Evolutionary conservation across 768 basidiomycete species (phyloP).

Genomic region (Phlebiopsis gigantea): DNA sequence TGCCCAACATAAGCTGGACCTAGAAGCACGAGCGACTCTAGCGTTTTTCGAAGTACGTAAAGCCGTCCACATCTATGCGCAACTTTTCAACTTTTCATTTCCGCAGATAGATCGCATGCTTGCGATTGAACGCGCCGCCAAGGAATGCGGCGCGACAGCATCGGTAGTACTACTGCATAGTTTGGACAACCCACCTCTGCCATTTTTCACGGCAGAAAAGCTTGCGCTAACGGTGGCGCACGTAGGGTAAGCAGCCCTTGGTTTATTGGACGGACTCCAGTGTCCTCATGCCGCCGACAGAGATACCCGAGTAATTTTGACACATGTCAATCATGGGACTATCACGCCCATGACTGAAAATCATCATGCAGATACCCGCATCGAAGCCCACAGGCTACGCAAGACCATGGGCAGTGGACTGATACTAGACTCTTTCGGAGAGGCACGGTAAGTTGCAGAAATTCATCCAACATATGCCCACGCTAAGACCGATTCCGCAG

Average conservation of each 20-base stretch:
- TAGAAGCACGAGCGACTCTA: slow-evolving; percentile 82
- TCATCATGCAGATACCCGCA: slow-evolving; percentile 89
- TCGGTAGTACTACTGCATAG: slow-evolving; percentile 91
- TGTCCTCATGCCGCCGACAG: slow-evolving; percentile 34
- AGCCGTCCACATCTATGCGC: neutral
- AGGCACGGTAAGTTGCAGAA: slow-evolving; percentile 58
- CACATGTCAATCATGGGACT: slow-evolving; percentile 63
- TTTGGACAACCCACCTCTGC: slow-evolving; percentile 69
- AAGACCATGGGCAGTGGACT: slow-evolving; percentile 87
- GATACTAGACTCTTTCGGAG: slow-evolving; percentile 92
- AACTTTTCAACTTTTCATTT: neutral
- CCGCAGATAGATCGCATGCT: slow-evolving; percentile 69
- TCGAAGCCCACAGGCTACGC: slow-evolving; percentile 80
- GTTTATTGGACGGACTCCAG: neutral
- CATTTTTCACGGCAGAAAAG: slow-evolving; percentile 77
- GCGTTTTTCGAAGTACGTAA: slow-evolving; percentile 78
- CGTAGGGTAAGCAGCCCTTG: slow-evolving; percentile 60
- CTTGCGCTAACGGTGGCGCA: slow-evolving; percentile 87
- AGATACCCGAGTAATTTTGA: slow-evolving; percentile 85
- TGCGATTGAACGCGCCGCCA: slow-evolving; percentile 61
- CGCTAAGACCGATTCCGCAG: slow-evolving; percentile 30
- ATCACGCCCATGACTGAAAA: slow-evolving; percentile 89
- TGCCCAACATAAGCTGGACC: slow-evolving; percentile 40
- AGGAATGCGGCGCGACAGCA: slow-evolving; percentile 83
- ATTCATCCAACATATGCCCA: neutral